Evolutionary conservation across 108 stramenopile genomes (phyloP), one percentile per base, ranked within the genome.

Genomic region (Skeletonema marinoi): DNA sequence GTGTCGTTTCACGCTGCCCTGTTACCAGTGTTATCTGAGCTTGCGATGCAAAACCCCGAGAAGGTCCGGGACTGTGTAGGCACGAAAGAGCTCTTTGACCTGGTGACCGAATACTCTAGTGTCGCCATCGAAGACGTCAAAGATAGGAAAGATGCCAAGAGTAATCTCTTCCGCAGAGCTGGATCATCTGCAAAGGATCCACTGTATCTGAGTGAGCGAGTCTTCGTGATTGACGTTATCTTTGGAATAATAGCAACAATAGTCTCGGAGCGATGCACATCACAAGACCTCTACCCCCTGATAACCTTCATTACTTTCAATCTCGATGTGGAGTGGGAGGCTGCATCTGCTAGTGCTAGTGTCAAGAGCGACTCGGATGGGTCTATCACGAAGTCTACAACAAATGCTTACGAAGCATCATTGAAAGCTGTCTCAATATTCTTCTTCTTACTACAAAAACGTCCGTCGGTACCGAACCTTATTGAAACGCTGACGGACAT

Each of bases 61-160:
- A 92, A 88, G 62, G 88, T 91, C 50, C 70, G 87, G 4, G 85
- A 90, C 63, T 88, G 86, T 39, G 77, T 96, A 16, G 84, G 80
- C 32, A 78, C 74, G 13, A 83, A 63, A 64, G 77, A 76, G 1
- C 70, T 93, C 64, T 58, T 93, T 33, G 75, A 81, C 11, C 68
- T 76, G 1, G 68, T 88, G 21, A 76, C 78, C 3, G 78, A 85
- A 32, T 83, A 83, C 61, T 80, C 79, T 3, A 80, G 71, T 8
- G 29, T 70, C 58, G 70, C 35, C 9, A 77, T 56, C 30, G 31
- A 50, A 36, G 75, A 77, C 50, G 56, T 32, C 21, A 30, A 9
- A 17, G 71, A 17, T 35, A 17, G 58, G 56, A 58, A 61, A 71
- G 21, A 31, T 13, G 35, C 41, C 1, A 10, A 61, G 31, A 71